Evolutionary conservation across 345 rosid species (phyloP), one percentile per base, ranked within the genome.

Genomic region (Conringia planisiliqua): DNA sequence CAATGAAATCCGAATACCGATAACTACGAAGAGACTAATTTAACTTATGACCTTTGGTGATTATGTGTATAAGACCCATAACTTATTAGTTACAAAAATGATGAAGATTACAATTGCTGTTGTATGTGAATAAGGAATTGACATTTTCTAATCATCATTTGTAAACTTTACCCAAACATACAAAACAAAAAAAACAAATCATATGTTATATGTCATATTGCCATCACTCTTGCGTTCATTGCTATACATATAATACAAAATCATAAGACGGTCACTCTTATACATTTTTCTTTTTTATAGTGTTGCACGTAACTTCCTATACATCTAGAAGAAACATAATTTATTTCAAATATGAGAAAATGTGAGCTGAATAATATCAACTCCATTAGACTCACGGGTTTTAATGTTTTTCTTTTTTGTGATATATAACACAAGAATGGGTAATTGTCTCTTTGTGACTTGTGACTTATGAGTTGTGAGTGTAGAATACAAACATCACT

Each of bases 321-420:
- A 20, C 40, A 54, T 63, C 9, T 55, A 17, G n/a, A 32, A 52
- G 35, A 73, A 40, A 27, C 35, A 52, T 54, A 54, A 40, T 42
- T 52, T 73, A 29, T 64, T 72, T 32, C 17, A 52, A 63, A 32
- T 26, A 32, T 24, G 67, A 65, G 48, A 62, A 6, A 51, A 12
- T 64, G 72, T 16, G 50, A 39, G 55, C 35, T 33, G 66, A 70
- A 30, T 30, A 16, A 40, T 17, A 13, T 22, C 62, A 61, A 51
- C 42, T 62, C 32, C 68, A 48, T 16, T 70, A 18, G 39, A 76
- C 36, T 70, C 80, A 70, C 80, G 80, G 80, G 71, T 70, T 70
- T 35, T 9, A 1, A 70, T 55, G 52, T 55, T 47, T 44, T 14
- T 13, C 1, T 13, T 2, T 7, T 7, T 43, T 42, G 4, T 1